Evolutionary conservation across 2,329 filamentous ascomycete species (phyloP), one percentile per base, ranked within the genome.

Genomic region (Epichloe coenophiala): DNA sequence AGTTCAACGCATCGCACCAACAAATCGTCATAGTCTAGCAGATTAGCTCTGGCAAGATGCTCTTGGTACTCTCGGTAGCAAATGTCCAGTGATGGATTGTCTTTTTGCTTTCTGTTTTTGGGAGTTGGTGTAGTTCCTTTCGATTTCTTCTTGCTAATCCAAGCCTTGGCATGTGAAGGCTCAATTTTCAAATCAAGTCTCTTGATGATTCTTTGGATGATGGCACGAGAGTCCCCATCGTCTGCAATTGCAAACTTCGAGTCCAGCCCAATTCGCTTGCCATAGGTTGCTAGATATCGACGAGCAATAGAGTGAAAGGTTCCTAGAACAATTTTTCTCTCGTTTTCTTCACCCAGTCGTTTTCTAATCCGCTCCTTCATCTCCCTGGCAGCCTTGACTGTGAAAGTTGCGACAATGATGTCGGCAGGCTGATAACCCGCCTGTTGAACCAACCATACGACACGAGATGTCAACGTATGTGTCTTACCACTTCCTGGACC

Each of bases 281-380:
- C 91, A 64, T 97, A 97, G 27, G 78, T 77, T 40, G 83, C 78
- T 15, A 98, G 72, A 62, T 95, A 97, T 52, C 88, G 80, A 43
- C 88, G 78, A 49, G 90, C 83, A 57, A 98, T 89, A 45, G 89
- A 95, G 69, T 98, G 91, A 58, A 98, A 97, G 0, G 93, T 98
- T 17, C 91, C 91, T 4, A 98, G 72, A 35, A 96, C 78, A 56
- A 98, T 74, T 59, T 86, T 86, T 50, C 77, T 82, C 62, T 89
- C 86, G 15, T 83, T 70, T 5, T 83, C 83, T 53, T 84, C 77
- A 1, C 89, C 89, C n/a, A 97, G 74, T n/a, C 87, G 76, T 52
- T 77, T 83, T 0, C 83, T 81, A 51, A 97, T 87, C 7, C 91
- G 80, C 61, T 88, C 82, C 60, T 89, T 88, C 91, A 98, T 98